Percentiles rank a stretch among this genome's conserved stretches.
phyloP scores from a whole-genome alignment of 306 rosid species.

The Ammopiptanthus mongolicus region DNA sequence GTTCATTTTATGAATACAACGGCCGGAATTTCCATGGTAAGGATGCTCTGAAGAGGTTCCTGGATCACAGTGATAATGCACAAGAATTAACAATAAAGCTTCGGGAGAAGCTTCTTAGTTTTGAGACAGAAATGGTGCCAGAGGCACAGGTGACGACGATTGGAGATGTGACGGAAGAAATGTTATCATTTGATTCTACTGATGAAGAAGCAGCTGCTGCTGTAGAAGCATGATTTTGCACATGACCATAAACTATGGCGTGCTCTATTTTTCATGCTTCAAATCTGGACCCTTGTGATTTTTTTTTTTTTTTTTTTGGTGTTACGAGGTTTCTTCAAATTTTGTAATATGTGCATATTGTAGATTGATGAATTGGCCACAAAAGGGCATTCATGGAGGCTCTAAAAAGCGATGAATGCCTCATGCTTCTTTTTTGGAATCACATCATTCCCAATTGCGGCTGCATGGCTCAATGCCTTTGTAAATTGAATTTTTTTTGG shows the following conservation, averaged over 20 bases:
- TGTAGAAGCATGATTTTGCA: constrained; percentile 37
- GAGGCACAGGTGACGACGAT: constrained; percentile 17
- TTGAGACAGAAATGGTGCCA: constrained; percentile 19
- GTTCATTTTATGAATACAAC: constrained; percentile 44
- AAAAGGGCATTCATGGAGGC: background rate
- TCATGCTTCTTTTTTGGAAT: constrained; percentile 23
- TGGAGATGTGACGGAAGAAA: constrained; percentile 35
- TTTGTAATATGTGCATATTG: background rate
- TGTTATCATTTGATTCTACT: constrained; percentile 40
- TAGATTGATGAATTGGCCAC: background rate
- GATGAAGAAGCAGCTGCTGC: constrained; percentile 58
- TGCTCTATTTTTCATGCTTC: background rate
- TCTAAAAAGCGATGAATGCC: background rate
- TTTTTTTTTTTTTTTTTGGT: too few relatives aligned
- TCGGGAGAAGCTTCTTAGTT: constrained; percentile 57
- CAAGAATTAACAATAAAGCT: constrained; percentile 52
- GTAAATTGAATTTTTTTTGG: constrained; percentile 25
- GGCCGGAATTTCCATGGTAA: constrained; percentile 59
- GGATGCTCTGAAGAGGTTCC: constrained; percentile 67
- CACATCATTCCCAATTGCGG: background rate
- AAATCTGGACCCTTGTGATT: background rate
- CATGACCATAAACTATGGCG: background rate
- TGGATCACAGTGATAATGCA: constrained; percentile 20
- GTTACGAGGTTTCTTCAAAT: background rate
- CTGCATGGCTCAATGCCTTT: constrained; percentile 7